Conservation (phyloP, 78 protist genomes). For the Cavenderia fasciculata region DNA sequence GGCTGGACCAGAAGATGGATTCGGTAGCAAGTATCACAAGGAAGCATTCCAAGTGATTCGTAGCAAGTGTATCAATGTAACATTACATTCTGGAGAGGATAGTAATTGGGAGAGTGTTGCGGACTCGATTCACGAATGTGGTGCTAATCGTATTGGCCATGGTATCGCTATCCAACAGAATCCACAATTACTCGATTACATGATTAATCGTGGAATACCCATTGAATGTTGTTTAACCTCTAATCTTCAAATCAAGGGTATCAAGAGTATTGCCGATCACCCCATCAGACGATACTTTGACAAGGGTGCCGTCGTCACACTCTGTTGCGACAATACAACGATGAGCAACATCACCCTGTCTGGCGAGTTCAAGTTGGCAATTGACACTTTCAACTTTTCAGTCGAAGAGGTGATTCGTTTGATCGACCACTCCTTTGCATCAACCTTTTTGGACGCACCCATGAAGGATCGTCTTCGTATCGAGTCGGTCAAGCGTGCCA, state of each 20-base stretch:
- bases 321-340: constrained; percentile 86
- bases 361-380: constrained; percentile 49
- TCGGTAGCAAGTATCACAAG: constrained; percentile 42
- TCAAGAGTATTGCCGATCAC: constrained; percentile 49
- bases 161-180: constrained; percentile 77
- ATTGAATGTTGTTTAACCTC: constrained; percentile 83
- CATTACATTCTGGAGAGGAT: constrained; percentile 90
- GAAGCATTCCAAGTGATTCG: constrained; percentile 79
- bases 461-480: constrained; percentile 25
- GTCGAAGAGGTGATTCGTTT: constrained; percentile 84
- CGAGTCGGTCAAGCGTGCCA: constrained; percentile 43
- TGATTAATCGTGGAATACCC: constrained; percentile 78
- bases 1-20: constrained; percentile 91
- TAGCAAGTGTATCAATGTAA: constrained; percentile 54
- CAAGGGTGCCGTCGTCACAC: constrained; percentile 69
- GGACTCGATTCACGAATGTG: constrained; percentile 87
- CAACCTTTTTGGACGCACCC: constrained; percentile 59
- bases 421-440: constrained; percentile 78
- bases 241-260: constrained; percentile 89
- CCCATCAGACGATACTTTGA: constrained; percentile 85
- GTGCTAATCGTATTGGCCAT: constrained; percentile 92
- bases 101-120: constrained; percentile 64
- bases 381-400: constrained; percentile 57
- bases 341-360: constrained; percentile 47
- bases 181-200: constrained; percentile 38